A percentile compares a stretch with the other conserved stretches of the same genome.
Conservation (phyloP, 31 red algal genomes). For the Asparagopsis taxiformis region DNA sequence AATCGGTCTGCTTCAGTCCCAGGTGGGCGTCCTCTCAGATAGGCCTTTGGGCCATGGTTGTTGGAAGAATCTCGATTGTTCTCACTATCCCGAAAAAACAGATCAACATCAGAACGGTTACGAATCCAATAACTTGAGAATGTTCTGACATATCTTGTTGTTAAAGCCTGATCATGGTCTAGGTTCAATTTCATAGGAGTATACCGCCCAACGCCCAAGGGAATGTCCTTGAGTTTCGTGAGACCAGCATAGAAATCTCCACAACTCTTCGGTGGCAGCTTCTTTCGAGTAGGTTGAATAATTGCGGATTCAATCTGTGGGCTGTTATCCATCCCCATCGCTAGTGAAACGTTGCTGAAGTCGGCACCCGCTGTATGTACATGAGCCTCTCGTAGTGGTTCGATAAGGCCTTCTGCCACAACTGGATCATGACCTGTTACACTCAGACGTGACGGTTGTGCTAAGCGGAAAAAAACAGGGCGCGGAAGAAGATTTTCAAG, state of each 20-base stretch:
- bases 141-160: conserved; percentile 37
- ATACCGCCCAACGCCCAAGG: conserved; percentile 60
- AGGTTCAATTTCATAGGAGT: conserved; percentile 54
- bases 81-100: conserved; percentile 59
- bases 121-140: conserved; percentile 82
- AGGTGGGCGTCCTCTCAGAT: conserved; percentile 76
- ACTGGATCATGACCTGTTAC: conserved; percentile 21
- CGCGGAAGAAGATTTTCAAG: conserved; percentile 84
- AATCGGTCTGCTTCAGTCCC: conserved; percentile 48
- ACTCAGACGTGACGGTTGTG: conserved; percentile 6
- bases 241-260: conserved; percentile 58
- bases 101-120: conserved; percentile 81
- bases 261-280: conserved; percentile 7
- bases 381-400: conserved; percentile 74
- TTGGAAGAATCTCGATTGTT: conserved; percentile 25
- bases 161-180: conserved; percentile 38
- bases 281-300: neutral
- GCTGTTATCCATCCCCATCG: conserved; percentile 71
- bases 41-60: conserved; percentile 31
- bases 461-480: conserved; percentile 56
- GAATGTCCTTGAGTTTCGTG: conserved; percentile 33
- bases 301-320: neutral
- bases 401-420: conserved; percentile 56
- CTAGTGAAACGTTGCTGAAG: conserved; percentile 36
- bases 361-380: conserved; percentile 65